Evolutionary conservation across 352 stramenopile species (phyloP), one percentile per base, ranked within the genome.

Genomic region (Globisporangium megalacanthum): DNA sequence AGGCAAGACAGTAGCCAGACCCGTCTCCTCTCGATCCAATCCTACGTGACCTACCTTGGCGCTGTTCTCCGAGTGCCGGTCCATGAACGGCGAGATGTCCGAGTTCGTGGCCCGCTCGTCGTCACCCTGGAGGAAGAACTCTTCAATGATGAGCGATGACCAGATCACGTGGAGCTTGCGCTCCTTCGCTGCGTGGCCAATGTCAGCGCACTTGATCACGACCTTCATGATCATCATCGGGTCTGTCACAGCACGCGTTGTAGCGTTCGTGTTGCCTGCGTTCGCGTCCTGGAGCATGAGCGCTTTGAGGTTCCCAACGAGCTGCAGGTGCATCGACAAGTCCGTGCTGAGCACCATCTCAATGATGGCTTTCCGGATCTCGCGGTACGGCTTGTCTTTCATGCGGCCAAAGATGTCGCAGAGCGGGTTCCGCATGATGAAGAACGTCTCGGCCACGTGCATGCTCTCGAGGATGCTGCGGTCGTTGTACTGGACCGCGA

Each of bases 81-180:
- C 86, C 85, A 96, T 97, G 68, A 98, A 96, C 19, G 92, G 92
- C 56, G 80, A 97, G 57, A 97, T 87, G 45, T 94, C 74, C 45
- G 96, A 75, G 54, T 85, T 88, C 37, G 90, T 75, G 39, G 77
- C 70, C 49, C 90, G 93, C 62, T 98, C 95, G 58, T 95, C 85
- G 68, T 98, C 94, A 44, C 95, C 95, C 70, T 98, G 94, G 19
- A 86, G 66, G 63, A 97, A 98, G 61, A 98, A 98, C 68, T 99
- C 95, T 54, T 97, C 84, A 52, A 97, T 89, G 51, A 98, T 96
- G 35, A 95, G 75, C 49, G 91, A 84, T 7, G 88, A 89, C 94
- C 94, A 99, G 60, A 94, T 81, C 55, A 91, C 84, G 52, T 94
- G 79, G 37, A 98, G 60, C 36, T 76, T 73, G 31, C 75, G 82